Evolutionary conservation across 2,329 filamentous ascomycete genomes (phyloP), one percentile per base, ranked within the genome.

Genomic region (Xylariaceae sp.): DNA sequence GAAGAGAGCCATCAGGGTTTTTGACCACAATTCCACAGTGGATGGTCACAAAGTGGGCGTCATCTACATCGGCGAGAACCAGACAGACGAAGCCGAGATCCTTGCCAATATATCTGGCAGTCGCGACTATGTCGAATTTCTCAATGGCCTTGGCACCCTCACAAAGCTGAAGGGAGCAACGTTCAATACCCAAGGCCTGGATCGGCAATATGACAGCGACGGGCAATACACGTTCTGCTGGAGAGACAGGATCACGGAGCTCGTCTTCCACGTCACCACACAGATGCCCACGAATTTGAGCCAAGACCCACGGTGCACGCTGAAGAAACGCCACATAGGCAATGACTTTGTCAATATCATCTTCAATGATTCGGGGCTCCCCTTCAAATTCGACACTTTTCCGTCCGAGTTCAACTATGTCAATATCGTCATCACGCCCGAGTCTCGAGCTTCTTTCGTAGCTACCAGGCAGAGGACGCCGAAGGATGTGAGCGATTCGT

Each of bases 331-430:
- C 3, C 93, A 96, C 53, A 92, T 96, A 40, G 92, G 92, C 37
- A 98, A 98, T 53, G 92, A 96, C 58, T 94, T 86, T 57, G 92
- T 98, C 54, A 96, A 94, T 55, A 94, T 98, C 47, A 82, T 98
- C 37, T 98, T 93, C 70, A 98, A 98, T 57, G 87, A 94, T 51
- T 95, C 89, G 2, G 90, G 92, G n/a, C 59, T 80, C 30, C 82
- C 84, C 0, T 96, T 94, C 64, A 73, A 75, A 34, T 94, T 94
- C 55, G 77, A 94, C 55, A 94, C 86, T 0, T 94, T 98, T 49
- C 87, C 87, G 1, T 93, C 88, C 1, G 83, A 90, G 37, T 94
- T 98, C 68, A 96, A 95, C 55, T 94, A 85, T 53, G 88, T 98
- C 54, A 88, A 95, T 56, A 96, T 98, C 50, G 83, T 96, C 48